Evolutionary conservation across 352 stramenopile genomes (phyloP).

Genomic region (Phytopythium sindhum): DNA sequence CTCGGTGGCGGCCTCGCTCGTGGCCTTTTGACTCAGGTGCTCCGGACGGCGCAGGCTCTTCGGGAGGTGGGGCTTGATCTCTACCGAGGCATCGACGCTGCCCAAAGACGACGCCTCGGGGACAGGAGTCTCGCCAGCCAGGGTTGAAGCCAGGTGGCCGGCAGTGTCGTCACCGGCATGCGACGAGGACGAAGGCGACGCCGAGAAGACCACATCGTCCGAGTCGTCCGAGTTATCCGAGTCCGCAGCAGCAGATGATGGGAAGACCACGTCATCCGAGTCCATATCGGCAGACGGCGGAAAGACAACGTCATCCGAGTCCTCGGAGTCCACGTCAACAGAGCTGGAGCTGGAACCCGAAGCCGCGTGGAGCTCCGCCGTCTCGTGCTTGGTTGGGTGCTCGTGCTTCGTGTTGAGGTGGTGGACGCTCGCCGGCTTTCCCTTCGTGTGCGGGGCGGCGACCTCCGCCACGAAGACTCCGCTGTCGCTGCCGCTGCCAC

Average conservation of each 20-base stretch:
- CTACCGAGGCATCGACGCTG: background rate
- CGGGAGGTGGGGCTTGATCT: conserved; percentile 2
- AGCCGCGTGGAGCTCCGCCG: background rate
- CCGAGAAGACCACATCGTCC: background rate
- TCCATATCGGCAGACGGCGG: no score
- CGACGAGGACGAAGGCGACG: background rate
- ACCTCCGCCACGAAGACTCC: background rate
- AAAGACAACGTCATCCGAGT: background rate
- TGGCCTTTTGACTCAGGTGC: background rate
- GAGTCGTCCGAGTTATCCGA: background rate
- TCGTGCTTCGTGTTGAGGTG: background rate
- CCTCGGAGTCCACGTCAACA: background rate
- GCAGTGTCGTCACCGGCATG: background rate
- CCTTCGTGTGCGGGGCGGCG: background rate
- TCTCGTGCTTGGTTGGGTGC: background rate
- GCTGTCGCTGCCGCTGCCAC: background rate
- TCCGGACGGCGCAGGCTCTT: background rate
- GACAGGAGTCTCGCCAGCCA: background rate
- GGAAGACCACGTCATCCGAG: background rate
- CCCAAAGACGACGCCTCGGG: background rate
- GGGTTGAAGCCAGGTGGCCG: background rate
- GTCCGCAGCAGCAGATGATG: background rate
- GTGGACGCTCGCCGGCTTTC: background rate
- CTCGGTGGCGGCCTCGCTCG: background rate
- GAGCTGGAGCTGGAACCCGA: conserved; percentile 4